A percentile compares a stretch with the other conserved stretches of the same genome.
These are phyloP conservation scores for Starmerella geochares DNA, from an alignment of 805 yeast species.

Conservation along the genomic window DNA sequence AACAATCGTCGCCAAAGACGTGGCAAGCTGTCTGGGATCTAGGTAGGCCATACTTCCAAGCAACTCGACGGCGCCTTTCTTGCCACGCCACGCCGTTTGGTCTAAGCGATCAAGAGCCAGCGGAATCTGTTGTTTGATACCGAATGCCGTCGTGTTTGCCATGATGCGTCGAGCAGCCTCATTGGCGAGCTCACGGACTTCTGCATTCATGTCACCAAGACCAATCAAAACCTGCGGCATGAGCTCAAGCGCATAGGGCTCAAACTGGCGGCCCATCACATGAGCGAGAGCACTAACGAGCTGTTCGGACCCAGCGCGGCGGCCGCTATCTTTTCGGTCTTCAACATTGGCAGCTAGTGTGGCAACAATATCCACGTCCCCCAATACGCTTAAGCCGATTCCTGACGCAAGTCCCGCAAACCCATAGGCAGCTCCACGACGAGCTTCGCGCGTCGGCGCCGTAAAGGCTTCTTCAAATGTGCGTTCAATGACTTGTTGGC, in stretches of 20 bases:
- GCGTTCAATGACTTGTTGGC: slow-evolving; percentile 46
- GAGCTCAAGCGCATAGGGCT: slow-evolving; percentile 86
- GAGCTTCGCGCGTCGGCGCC: slow-evolving; percentile 37
- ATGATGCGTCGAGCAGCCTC: slow-evolving; percentile 78
- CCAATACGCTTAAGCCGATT: slow-evolving; percentile 66
- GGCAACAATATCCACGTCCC: slow-evolving; percentile 68
- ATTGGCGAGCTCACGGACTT: slow-evolving; percentile 83
- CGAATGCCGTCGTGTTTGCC: slow-evolving; percentile 84
- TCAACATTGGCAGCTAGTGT: slow-evolving; percentile 73
- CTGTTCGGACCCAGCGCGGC: slow-evolving; percentile 80
- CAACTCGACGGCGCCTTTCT: slow-evolving; percentile 91
- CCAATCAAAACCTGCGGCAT: slow-evolving; percentile 70
- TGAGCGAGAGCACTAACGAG: slow-evolving; percentile 77
- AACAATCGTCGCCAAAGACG: slow-evolving; percentile 78
- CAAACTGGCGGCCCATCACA: slow-evolving; percentile 66
- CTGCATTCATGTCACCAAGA: slow-evolving; percentile 74
- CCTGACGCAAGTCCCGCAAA: slow-evolving; percentile 90
- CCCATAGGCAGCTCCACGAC: slow-evolving; percentile 95
- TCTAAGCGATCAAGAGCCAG: slow-evolving; percentile 76
- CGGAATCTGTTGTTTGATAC: slow-evolving; percentile 85
- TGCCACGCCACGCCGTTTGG: slow-evolving; percentile 89
- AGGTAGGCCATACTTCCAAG: slow-evolving; percentile 96
- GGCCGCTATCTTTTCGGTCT: slow-evolving; percentile 61
- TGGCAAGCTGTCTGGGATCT: slow-evolving; percentile 86
- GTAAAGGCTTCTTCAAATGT: slow-evolving; percentile 52